Base-by-base conservation (phyloP, 371 early-diverging fungal species). In the Massospora cicadina region DNA sequence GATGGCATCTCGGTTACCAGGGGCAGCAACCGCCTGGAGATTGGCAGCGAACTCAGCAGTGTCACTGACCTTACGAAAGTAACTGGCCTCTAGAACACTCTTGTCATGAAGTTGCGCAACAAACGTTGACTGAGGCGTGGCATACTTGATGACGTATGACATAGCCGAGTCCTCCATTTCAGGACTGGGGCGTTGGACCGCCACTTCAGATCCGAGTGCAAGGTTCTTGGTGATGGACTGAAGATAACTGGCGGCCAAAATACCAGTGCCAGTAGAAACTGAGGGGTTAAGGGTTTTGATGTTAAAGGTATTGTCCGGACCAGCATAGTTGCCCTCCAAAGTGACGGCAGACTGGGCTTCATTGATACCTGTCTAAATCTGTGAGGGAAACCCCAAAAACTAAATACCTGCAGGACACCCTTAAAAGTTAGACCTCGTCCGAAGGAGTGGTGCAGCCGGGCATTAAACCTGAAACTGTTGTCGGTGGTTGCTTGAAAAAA, bases 271-370 rank as follows among this genome's bases (percentile, higher is more conserved):
- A 67, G 93, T 95, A 58, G 89, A 75, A 21, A 86, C 87, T 67
- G 90, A 90, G 43, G 95, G 91, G 81, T 98, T 95, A 77, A 94
- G 82, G 59, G 89, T 89, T 81, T 95, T 96, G 71, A 89, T 65
- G 75, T 88, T 93, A 65, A 87, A 62, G 28, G 88, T 77, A 72
- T 79, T 94, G 74, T 95, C 95, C 24, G 79, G 70, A 63, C 95
- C 97, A 65, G 81, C 79, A 74, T 89, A 84, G 71, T 98, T 97
- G 71, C 86, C 84, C 71, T 98, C 98, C 43, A 89, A 66, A 74
- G 90, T 88, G 65, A 93, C 66, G 91, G 91, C 91, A 63, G 89
- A 89, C 67, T 93, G 90, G 61, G 85, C 89, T 25, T 13, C 58
- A 65, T 65, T 54, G 17, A 65, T 27, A 3, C 33, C 55, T 12